Evolutionary conservation across 2,329 filamentous ascomycete species (phyloP).

Genomic region (Hyphodiscus sp.): DNA sequence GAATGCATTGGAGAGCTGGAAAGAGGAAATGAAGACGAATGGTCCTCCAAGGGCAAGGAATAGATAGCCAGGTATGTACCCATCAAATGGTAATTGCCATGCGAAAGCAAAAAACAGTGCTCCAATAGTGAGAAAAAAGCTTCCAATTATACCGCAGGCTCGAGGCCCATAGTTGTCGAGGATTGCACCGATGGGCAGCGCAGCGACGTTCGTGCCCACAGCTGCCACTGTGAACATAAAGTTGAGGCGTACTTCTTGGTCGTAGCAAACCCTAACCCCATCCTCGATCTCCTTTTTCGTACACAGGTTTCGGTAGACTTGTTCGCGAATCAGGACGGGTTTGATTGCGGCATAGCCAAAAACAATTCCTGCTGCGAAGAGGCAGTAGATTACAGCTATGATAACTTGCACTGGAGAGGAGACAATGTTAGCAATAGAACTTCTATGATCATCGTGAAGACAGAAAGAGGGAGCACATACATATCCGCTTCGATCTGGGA

Average conservation of each 20-base stretch:
- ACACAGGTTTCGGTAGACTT: constrained; percentile 63
- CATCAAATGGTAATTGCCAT: constrained; percentile 61
- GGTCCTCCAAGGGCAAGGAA: constrained; percentile 73
- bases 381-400: constrained; percentile 63
- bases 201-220: constrained; percentile 80
- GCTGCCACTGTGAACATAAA: constrained; percentile 90
- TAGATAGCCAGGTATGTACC: constrained; percentile 66
- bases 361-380: constrained; percentile 71
- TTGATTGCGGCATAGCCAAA: constrained; percentile 86
- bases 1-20: constrained; percentile 81
- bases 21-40: constrained; percentile 76
- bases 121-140: constrained; percentile 62
- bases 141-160: constrained; percentile 66
- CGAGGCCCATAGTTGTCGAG: constrained; percentile 78
- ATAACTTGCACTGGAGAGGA: constrained; percentile 55
- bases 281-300: constrained; percentile 43
- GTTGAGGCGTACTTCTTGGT: constrained; percentile 64
- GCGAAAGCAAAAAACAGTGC: constrained; percentile 67
- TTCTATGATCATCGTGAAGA: not conserved
- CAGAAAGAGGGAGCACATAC: constrained; percentile 16
- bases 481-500: constrained; percentile 30
- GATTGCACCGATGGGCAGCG: constrained; percentile 77
- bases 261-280: constrained; percentile 46
- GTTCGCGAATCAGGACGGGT: constrained; percentile 67
- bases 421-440: constrained; percentile 4